Evolutionary conservation across 2,329 filamentous ascomycete species (phyloP).

Genomic region (Pleoardoris graminearum): DNA sequence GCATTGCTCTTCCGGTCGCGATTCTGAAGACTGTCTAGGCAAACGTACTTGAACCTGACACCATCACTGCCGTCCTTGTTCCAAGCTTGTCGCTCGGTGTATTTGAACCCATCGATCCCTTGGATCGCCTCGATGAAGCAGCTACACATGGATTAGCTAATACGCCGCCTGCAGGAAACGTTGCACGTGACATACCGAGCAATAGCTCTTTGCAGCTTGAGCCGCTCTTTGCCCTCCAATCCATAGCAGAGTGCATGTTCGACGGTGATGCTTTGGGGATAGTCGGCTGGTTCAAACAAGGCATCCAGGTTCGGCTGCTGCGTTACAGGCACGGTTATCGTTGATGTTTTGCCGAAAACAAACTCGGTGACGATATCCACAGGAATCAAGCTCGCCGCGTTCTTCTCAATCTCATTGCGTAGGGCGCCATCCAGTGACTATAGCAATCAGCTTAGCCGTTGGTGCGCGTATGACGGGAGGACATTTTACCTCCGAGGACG

Average conservation of each 20-base stretch:
- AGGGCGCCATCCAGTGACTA: conserved; percentile 36
- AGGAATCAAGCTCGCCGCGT: conserved; percentile 33
- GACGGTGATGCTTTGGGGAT: conserved; percentile 34
- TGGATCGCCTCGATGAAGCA: conserved; percentile 38
- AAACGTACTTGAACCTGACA: conserved; percentile 38
- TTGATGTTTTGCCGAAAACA: conserved; percentile 34
- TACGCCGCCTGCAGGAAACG: conserved; percentile 1
- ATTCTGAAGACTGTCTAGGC: conserved; percentile 40
- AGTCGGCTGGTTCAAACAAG: conserved; percentile 32
- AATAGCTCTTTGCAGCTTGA: conserved; percentile 36
- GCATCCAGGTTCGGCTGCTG: conserved; percentile 31
- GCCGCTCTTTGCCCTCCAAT: conserved; percentile 31
- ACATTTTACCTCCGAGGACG: conserved; percentile 28
- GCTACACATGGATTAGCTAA: conserved; percentile 12
- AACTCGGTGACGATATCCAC: conserved; percentile 39
- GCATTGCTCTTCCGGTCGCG: conserved; percentile 28
- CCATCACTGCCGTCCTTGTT: conserved; percentile 38
- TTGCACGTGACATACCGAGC: conserved; percentile 22
- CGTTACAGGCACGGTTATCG: conserved; percentile 34
- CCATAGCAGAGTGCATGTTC: conserved; percentile 33
- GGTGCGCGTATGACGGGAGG: conserved; percentile 9
- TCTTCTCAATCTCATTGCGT: conserved; percentile 35
- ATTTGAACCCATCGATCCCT: conserved; percentile 39
- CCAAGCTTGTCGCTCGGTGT: conserved; percentile 35
- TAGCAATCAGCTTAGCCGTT: conserved; percentile 20